Evolutionary conservation across 805 yeast genomes (phyloP).

Genomic region (Lachancea dasiensis): DNA sequence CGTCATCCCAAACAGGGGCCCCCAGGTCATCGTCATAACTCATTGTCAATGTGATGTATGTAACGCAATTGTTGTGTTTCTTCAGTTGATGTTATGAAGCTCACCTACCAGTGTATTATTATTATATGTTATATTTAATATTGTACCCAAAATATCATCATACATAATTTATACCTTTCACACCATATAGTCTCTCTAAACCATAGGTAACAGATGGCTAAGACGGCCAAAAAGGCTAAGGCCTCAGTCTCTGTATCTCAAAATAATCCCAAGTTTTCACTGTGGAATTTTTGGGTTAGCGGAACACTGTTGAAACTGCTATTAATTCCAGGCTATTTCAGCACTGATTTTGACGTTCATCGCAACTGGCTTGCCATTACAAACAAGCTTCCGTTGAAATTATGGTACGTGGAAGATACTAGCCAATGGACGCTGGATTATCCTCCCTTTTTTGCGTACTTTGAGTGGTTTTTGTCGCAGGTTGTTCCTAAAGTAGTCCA

Average conservation of each 20-base stretch:
- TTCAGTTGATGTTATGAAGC: conserved; percentile 1
- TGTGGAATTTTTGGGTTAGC: conserved; percentile 65
- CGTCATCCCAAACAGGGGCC: conserved; percentile 35
- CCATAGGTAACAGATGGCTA: neutral
- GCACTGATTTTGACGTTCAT: conserved; percentile 97
- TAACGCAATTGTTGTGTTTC: neutral
- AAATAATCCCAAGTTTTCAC: conserved; percentile 36
- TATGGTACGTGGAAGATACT: conserved; percentile 80
- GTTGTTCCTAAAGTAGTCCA: conserved; percentile 60
- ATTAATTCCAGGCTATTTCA: conserved; percentile 74
- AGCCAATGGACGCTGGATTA: conserved; percentile 93
- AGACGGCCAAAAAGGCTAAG: conserved; percentile 2
- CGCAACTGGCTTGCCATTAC: conserved; percentile 96
- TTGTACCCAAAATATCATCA: neutral
- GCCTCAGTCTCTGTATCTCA: neutral
- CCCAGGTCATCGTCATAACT: conserved; percentile 27
- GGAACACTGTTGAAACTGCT: conserved; percentile 53
- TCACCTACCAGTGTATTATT: neutral
- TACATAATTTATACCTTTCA: neutral
- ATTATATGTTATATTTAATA: neutral
- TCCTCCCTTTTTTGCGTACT: conserved; percentile 96
- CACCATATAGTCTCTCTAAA: neutral
- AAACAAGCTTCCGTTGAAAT: conserved; percentile 55
- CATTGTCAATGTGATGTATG: conserved; percentile 11
- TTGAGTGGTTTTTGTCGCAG: conserved; percentile 74